These are phyloP conservation scores for Boletus eberwhitei DNA, from an alignment of 768 basidiomycete species.

Conservation along the genomic window DNA sequence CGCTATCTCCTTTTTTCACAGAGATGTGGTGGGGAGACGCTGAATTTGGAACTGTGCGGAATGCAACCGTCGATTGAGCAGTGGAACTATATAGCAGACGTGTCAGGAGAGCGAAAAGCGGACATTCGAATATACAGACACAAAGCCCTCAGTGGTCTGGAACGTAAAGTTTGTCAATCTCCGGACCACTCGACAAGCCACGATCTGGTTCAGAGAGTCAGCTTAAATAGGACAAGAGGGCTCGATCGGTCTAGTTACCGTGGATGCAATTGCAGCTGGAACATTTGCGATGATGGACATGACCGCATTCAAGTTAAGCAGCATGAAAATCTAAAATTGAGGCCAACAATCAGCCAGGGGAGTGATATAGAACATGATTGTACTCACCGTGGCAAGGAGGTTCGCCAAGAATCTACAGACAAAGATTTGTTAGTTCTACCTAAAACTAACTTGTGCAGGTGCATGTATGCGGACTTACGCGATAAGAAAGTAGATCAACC, in stretches of 20 bases:
- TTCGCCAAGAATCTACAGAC: constrained; percentile 61
- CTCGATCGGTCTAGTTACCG: constrained; percentile 37
- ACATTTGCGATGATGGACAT: constrained; percentile 75
- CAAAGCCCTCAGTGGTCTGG: constrained; percentile 46
- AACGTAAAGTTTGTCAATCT: constrained; percentile 57
- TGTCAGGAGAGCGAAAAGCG: constrained; percentile 25
- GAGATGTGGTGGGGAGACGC: constrained; percentile 24
- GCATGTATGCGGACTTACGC: constrained; percentile 45
- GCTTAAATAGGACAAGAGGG: not conserved
- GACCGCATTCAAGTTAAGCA: constrained; percentile 64
- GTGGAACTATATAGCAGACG: constrained; percentile 31
- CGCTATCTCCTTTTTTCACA: constrained; percentile 44
- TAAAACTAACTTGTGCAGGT: not conserved
- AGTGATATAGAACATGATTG: not conserved
- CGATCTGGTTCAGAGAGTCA: constrained; percentile 46
- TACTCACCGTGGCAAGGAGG: constrained; percentile 48
- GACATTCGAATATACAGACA: constrained; percentile 37
- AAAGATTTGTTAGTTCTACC: constrained; percentile 6
- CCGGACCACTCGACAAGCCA: constrained; percentile 60
- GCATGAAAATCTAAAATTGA: constrained; percentile 49
- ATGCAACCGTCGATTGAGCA: constrained; percentile 55
- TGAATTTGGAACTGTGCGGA: constrained; percentile 42
- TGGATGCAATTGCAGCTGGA: constrained; percentile 66
- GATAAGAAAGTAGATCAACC: constrained; percentile 67
- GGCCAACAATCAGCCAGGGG: not conserved